A percentile compares a stretch with the other conserved stretches of the same genome.
phyloP scores from a whole-genome alignment of 441 rosid genomes.

The Hura crepitans region DNA sequence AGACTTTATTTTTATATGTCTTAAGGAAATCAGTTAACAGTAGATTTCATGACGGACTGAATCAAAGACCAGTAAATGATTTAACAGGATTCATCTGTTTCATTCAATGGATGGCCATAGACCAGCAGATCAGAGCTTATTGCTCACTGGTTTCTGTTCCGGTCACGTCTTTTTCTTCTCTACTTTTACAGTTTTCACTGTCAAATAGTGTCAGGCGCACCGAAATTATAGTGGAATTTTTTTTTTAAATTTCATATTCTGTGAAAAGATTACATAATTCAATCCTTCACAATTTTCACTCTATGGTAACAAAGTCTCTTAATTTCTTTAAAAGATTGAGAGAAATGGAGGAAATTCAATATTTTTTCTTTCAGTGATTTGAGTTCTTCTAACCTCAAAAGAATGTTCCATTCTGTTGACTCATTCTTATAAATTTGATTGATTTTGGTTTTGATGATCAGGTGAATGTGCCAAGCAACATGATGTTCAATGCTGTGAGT shows the following conservation, averaged over 20 bases:
- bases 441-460: background rate
- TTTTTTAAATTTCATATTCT: background rate
- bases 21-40: background rate
- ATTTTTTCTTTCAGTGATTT: background rate
- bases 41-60: conserved; percentile 5
- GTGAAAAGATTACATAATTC: background rate
- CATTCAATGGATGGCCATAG: background rate
- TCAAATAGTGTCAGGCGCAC: conserved; percentile 8
- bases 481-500: conserved; percentile 1
- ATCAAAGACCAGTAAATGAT: background rate
- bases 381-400: no score
- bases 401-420: background rate
- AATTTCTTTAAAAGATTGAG: no score
- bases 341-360: background rate
- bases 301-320: no score
- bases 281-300: no score
- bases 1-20: background rate
- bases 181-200: conserved; percentile 15
- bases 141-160: background rate
- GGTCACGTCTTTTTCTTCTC: conserved; percentile 10
- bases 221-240: background rate
- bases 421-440: background rate
- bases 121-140: background rate
- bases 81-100: background rate
- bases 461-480: conserved; percentile 17